These are phyloP conservation scores for Aspergillus ellipticus DNA, from an alignment of 495 filamentous ascomycete genomes.

Conservation along the genomic window DNA sequence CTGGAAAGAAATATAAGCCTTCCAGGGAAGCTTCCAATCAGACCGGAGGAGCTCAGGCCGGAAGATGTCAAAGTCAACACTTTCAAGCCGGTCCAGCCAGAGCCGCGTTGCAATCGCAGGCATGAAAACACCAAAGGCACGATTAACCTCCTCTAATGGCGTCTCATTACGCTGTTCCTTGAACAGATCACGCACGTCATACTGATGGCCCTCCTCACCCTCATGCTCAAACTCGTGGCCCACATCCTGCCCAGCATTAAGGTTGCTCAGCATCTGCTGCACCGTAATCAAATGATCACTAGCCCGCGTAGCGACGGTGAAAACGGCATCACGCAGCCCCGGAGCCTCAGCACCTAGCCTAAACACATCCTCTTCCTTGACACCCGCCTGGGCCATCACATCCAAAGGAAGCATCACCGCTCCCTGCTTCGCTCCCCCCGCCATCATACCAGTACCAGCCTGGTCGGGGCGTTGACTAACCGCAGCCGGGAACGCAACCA, in stretches of 20 bases:
- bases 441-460: constrained; percentile 28
- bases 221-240: constrained; percentile 86
- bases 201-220: constrained; percentile 70
- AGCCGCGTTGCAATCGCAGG: constrained; percentile 71
- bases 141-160: constrained; percentile 53
- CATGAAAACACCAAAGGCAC: constrained; percentile 74
- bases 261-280: constrained; percentile 79
- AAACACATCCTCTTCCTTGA: constrained; percentile 86
- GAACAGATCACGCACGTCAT: constrained; percentile 29
- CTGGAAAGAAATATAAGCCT: constrained; percentile 67
- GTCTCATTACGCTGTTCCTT: constrained; percentile 32
- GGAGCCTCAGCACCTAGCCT: constrained; percentile 70
- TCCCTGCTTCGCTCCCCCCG: constrained; percentile 50
- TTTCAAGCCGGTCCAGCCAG: constrained; percentile 75
- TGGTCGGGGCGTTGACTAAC: constrained; percentile 7
- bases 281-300: constrained; percentile 95
- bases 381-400: constrained; percentile 74
- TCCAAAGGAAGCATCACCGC: constrained; percentile 79
- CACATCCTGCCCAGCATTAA: constrained; percentile 65
- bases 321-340: constrained; percentile 84
- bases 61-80: constrained; percentile 80
- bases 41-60: constrained; percentile 56
- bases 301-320: constrained; percentile 84
- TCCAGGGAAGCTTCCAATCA: constrained; percentile 89
- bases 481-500: constrained; percentile 67